Evolutionary conservation across 2,329 filamentous ascomycete genomes (phyloP), one percentile per base, ranked within the genome.

Genomic region (Trichoderma sp.): DNA sequence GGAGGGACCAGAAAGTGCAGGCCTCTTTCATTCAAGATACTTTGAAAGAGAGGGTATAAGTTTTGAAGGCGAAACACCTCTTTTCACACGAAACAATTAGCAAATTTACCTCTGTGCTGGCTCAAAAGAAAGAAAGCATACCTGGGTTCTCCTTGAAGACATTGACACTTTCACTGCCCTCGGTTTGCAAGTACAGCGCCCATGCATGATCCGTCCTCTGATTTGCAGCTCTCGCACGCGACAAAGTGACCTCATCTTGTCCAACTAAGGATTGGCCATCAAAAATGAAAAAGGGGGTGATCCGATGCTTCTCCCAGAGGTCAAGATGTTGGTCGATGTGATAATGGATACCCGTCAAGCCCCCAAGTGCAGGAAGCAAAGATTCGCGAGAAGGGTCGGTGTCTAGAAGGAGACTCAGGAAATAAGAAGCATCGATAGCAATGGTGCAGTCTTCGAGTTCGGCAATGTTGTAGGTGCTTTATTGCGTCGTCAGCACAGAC

Each of bases 281-380:
- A 80, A 99, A 99, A 63, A 99, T 86, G 79, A 99, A 98, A 72
- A 96, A 83, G 2, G 92, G 92, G n/a, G 84, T 88, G 64, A 97
- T 90, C 24, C 88, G 87, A 75, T 90, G 83, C 57, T 86, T 85
- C 71, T 88, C 87, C 85, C 96, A 93, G 70, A 84, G 83, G 70
- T 91, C 86, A 35, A 99, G 83, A 74, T 97, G 92, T 62, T 87
- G 86, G 77, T 92, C 88, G 72, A 99, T 91, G 75, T 91, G 91
- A 72, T 83, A 84, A 79, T 88, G 88, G 76, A 98, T 86, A 65
- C 92, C 92, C 70, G 95, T 96, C 71, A 95, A 87, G 69, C 96
- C 96, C 61, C 95, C 96, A 59, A 98, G 88, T 27, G 96, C 96
- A 68, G 94, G 89, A 40, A 98, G 87, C 40, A 99, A 89, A 53